Conservation (phyloP, 225 moss, liverwort and hornwort genomes). For the Pseudoscleropodium purum region DNA sequence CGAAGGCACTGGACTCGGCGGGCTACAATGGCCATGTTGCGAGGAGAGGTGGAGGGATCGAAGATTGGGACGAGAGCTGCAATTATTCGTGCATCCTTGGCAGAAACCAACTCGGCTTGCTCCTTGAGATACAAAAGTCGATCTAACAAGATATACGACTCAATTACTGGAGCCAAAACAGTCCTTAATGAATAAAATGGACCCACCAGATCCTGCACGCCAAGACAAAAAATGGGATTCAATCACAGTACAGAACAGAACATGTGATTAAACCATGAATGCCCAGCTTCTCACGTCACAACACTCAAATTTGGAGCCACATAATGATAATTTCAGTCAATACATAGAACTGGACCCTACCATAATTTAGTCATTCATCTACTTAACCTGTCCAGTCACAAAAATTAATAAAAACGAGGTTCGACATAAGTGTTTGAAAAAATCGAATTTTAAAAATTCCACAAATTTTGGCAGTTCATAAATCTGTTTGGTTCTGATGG, state of each 20-base stretch:
- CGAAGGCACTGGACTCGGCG: not conserved
- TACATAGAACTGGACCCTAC: not conserved
- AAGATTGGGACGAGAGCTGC: conserved; percentile 44
- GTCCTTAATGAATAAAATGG: conserved; percentile 57
- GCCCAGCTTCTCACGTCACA: too few species aligned
- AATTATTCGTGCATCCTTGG: not conserved
- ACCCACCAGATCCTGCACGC: conserved; percentile 45
- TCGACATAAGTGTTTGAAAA: not conserved
- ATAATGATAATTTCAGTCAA: not conserved
- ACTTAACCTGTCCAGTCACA: not conserved
- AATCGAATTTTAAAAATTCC: not conserved
- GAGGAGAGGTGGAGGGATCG: conserved; percentile 40
- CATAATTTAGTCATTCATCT: not conserved
- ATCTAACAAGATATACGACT: conserved; percentile 49
- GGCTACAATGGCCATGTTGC: conserved; percentile 54
- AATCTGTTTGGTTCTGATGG: not conserved
- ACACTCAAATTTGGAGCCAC: not conserved
- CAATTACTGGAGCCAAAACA: conserved; percentile 46
- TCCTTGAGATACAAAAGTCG: conserved; percentile 50
- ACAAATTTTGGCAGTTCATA: too few species aligned
- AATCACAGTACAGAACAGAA: not conserved
- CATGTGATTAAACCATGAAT: not conserved
- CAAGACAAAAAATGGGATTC: not conserved
- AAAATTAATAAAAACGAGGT: not conserved
- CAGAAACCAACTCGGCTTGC: not conserved